Evolutionary conservation across 2,329 filamentous ascomycete genomes (phyloP).

Genomic region (Byssochlamys sp.): DNA sequence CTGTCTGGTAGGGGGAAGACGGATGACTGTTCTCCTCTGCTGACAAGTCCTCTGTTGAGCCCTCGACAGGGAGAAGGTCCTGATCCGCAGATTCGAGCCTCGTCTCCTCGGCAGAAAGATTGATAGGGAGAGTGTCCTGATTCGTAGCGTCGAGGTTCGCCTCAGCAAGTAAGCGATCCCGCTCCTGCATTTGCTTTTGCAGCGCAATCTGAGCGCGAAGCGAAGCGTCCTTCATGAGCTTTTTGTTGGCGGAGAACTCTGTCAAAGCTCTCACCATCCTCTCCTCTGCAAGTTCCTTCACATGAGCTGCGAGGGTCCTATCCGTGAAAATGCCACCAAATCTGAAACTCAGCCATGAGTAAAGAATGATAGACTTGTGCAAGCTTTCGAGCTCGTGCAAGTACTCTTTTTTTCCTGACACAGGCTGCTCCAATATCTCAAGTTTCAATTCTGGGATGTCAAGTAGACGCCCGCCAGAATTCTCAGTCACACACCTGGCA

Average conservation of each 20-base stretch:
- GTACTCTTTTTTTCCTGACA: slow-evolving; percentile 43
- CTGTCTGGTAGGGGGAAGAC: background rate
- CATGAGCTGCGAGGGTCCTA: slow-evolving; percentile 65
- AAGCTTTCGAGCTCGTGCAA: slow-evolving; percentile 63
- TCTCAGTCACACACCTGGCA: slow-evolving; percentile 59
- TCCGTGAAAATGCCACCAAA: slow-evolving; percentile 71
- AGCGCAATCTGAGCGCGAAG: slow-evolving; percentile 28
- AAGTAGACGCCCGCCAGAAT: slow-evolving; percentile 58
- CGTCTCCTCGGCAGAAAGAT: slow-evolving; percentile 11
- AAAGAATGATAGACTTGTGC: slow-evolving; percentile 73
- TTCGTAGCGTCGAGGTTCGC: slow-evolving; percentile 9
- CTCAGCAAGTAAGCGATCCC: slow-evolving; percentile 17
- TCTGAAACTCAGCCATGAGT: slow-evolving; percentile 87
- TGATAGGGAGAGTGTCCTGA: slow-evolving; percentile 6
- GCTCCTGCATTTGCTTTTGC: slow-evolving; percentile 24
- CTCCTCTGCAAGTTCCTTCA: slow-evolving; percentile 67
- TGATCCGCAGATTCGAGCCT: background rate
- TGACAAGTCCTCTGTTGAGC: background rate
- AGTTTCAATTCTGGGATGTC: slow-evolving; percentile 63
- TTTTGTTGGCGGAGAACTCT: slow-evolving; percentile 44
- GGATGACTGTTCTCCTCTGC: background rate
- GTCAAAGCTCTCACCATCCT: slow-evolving; percentile 58
- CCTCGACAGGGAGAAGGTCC: background rate
- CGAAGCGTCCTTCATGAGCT: slow-evolving; percentile 30
- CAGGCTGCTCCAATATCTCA: slow-evolving; percentile 56